Percentiles rank a stretch among this genome's conserved stretches.
phyloP scores from a whole-genome alignment of 805 yeast species.

The Scheffersomyces ergatensis region DNA sequence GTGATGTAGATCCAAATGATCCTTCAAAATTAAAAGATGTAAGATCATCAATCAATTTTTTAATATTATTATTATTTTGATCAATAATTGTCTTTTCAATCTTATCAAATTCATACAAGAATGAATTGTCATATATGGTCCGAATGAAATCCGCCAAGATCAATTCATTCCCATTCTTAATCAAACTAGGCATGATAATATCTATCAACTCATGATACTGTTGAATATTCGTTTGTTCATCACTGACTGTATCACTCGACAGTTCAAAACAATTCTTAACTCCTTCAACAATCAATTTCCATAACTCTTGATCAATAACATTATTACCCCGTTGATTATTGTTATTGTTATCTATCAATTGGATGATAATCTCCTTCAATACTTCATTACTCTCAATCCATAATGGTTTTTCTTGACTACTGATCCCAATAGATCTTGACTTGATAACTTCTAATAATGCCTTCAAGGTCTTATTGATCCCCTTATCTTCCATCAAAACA shows the following conservation, averaged over 20 bases:
- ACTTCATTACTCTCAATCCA: conserved; percentile 55
- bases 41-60: conserved; percentile 36
- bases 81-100: conserved; percentile 38
- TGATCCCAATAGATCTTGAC: conserved; percentile 37
- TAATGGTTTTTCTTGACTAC: conserved; percentile 26
- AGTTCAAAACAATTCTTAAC: conserved; percentile 36
- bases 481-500: conserved; percentile 41
- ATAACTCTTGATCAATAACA: conserved; percentile 23
- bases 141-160: conserved; percentile 44
- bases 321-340: too few species aligned
- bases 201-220: conserved; percentile 43
- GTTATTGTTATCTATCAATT: conserved; percentile 17
- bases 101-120: conserved; percentile 55
- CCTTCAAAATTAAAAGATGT: conserved; percentile 43
- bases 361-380: conserved; percentile 32
- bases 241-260: conserved; percentile 12
- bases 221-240: conserved; percentile 44
- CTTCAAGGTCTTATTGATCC: conserved; percentile 43
- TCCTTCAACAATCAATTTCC: conserved; percentile 42
- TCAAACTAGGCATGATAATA: conserved; percentile 40
- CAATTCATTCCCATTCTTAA: conserved; percentile 11
- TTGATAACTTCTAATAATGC: conserved; percentile 54
- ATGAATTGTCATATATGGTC: conserved; percentile 58
- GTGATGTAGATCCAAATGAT: conserved; percentile 63
- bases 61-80: conserved; percentile 14